phyloP scores from a whole-genome alignment of 2,329 filamentous ascomycete genomes.

The Purpureocillium lavendulum region DNA sequence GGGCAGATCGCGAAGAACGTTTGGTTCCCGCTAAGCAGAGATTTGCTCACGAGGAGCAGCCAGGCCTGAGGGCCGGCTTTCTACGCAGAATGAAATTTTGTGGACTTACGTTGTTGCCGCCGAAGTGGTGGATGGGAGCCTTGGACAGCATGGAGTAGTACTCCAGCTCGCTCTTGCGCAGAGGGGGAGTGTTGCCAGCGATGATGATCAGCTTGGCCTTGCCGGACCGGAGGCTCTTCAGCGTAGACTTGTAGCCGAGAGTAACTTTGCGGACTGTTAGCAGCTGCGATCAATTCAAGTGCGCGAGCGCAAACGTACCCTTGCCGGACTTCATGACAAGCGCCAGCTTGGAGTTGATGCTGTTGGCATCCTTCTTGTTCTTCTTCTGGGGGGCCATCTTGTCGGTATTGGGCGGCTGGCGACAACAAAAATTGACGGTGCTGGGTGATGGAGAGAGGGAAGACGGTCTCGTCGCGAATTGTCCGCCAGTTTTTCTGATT shows the following conservation, averaged over 20 bases:
- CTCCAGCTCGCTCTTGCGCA: constrained; percentile 96
- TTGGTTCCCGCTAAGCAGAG: constrained; percentile 11
- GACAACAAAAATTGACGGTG: constrained; percentile 6
- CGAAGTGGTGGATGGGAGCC: constrained; percentile 95
- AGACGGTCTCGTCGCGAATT: constrained; percentile 11
- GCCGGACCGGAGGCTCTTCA: constrained; percentile 86
- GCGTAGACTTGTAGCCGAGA: constrained; percentile 35
- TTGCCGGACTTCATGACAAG: constrained; percentile 61
- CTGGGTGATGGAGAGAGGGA: constrained; percentile 11
- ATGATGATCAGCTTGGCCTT: constrained; percentile 99
- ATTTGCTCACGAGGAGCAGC: constrained; percentile 8
- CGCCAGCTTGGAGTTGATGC: constrained; percentile 52
- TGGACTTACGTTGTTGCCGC: constrained; percentile 92
- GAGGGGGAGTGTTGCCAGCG: constrained; percentile 86
- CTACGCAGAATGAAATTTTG: not conserved
- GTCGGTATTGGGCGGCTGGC: constrained; percentile 28
- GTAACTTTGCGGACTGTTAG: constrained; percentile 20
- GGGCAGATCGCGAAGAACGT: constrained; percentile 48
- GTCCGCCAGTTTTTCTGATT: constrained; percentile 13
- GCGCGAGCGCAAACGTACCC: constrained; percentile 50
- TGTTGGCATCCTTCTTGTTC: constrained; percentile 78
- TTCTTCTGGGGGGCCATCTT: constrained; percentile 67
- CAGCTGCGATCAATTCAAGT: not conserved
- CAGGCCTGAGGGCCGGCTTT: not conserved
- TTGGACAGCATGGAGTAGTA: constrained; percentile 92